phyloP scores from a whole-genome alignment of 140 eudicot genomes.

The Flaveria floridana region DNA sequence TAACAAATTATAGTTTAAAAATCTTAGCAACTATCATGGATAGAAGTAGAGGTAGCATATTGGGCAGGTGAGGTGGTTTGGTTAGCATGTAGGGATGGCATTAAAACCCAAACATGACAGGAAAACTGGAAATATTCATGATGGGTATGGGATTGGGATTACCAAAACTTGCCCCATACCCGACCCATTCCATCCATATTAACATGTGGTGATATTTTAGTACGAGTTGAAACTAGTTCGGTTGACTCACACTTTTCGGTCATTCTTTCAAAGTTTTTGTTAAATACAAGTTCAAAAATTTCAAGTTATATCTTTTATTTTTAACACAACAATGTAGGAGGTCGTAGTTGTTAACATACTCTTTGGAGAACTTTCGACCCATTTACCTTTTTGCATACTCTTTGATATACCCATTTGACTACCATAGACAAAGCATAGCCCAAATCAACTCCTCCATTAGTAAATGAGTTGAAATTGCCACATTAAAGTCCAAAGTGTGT shows the following conservation, averaged over 20 bases:
- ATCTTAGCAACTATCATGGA: conserved; percentile 3
- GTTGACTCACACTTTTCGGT: not conserved
- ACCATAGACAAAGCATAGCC: not conserved
- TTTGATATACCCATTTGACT: conserved; percentile 4
- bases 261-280: not conserved
- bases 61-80: not conserved
- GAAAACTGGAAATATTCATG: not conserved
- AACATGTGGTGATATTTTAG: not conserved
- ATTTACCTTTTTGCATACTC: not conserved
- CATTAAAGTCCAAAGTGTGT: not conserved
- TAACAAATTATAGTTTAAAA: not conserved
- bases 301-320: not conserved
- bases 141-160: not conserved
- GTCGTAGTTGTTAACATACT: not conserved
- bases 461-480: not conserved
- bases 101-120: not conserved
- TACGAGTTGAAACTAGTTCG: not conserved
- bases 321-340: not conserved
- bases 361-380: not conserved
- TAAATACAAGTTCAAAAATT: not conserved
- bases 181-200: not conserved
- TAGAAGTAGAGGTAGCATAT: conserved; percentile 4
- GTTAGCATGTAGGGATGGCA: not conserved
- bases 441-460: not conserved
- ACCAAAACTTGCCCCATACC: not conserved